Evolutionary conservation across 2,329 filamentous ascomycete species (phyloP), one percentile per base, ranked within the genome.

Genomic region (Phyllosticta ampelicida): DNA sequence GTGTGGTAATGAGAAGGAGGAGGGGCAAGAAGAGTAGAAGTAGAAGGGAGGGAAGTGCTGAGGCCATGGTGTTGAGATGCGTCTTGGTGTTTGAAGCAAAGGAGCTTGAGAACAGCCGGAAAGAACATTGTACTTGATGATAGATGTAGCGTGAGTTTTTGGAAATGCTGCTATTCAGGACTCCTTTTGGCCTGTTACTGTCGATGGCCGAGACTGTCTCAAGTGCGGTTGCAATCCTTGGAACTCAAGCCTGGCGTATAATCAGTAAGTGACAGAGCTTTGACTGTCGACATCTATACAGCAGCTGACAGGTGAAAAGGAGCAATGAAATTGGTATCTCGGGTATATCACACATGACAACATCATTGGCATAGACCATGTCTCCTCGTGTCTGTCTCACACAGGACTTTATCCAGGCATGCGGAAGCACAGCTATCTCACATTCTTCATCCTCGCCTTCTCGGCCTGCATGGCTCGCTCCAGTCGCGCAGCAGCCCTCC

Each of bases 401-500:
- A 21, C 2, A 51, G 9, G 21, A 26, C 11, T 9, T 9, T 19
- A 4, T 49, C 49, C 51, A 58, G 23, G 23, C 21, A 36, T 30
- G n/a, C n/a, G 29, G 50, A 29, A 52, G 30, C 20, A 48, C 48
- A 9, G 29, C 55, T 5, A 44, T 51, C 51, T 53, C 36, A n/a
- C 36, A 44, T 16, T 44, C 36, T 44, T 44, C 36, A 44, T 53
- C 21, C 55, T 53, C 23, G 55, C 55, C 18, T 49, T 53, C 51
- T 58, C 55, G 20, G 53, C 50, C 23, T 58, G 50, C 23, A 58
- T n/a, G 30, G 55, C 55, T 6, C 55, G 44, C 16, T 29, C 49
- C 11, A 58, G 21, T 8, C 48, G 28, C 21, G 30, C 55, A 13
- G 48, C 55, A n/a, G 55, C 55, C 28, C 55, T 48, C 18, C 44